Evolutionary conservation across 2,329 filamentous ascomycete genomes (phyloP), one percentile per base, ranked within the genome.

Genomic region (Lasiodiplodia sp.): DNA sequence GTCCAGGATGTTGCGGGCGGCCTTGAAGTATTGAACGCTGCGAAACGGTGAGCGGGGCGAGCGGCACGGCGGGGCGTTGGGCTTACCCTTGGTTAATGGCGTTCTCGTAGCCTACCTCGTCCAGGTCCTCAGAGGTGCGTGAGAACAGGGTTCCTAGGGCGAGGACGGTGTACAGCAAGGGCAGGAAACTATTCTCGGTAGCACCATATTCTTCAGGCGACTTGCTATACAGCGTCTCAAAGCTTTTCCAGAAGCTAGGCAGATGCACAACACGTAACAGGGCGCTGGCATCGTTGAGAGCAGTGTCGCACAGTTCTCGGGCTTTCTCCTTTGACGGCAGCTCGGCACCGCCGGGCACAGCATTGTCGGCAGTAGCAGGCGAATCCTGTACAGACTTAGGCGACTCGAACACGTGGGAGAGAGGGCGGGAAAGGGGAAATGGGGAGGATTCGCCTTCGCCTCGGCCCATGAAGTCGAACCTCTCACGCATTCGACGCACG

Each of bases 401-500:
- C 31, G 91, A 92, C 70, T 94, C 92, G 58, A 94, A 84, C 70
- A 88, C 86, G 71, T 87, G 82, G 12, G 85, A 84, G 72, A 87
- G 81, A 2, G 83, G 83, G 69, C 79, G 83, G 79, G 82, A 72
- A 85, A 82, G 78, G 70, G 90, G 80, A 76, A 91, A 88, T 21
- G 89, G 85, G 70, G 87, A 76, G 74, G 79, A 80, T 74, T 87
- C 84, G 71, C 86, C 84, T 57, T 89, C 86, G 51, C 87, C 86
- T 23, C 90, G 90, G 58, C 96, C 86, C 71, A 96, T 84, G 70
- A 90, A 89, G 55, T 92, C 91, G 72, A 97, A 92, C 75, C 97
- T 92, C 75, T 96, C 92, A 74, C 93, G 91, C 86, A 99, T 91
- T 67, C 92, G 89, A 71, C 89, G 88, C 73, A 97, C 86, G 78